Base-by-base conservation (phyloP, 164 flowering plant genomes). In the Vitis cinerea region DNA sequence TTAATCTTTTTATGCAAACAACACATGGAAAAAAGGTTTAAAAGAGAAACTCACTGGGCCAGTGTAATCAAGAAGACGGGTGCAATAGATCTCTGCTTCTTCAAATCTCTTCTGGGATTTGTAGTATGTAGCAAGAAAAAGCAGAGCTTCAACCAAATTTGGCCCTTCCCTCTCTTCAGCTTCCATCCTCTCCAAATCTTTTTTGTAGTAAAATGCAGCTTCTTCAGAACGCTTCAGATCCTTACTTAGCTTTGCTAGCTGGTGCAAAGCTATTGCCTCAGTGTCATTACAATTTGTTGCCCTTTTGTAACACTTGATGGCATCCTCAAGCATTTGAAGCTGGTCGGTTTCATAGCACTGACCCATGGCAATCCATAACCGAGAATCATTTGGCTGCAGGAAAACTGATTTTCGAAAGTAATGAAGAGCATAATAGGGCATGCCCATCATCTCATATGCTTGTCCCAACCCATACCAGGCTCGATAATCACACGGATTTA, bases 381-480 rank as follows among this genome's bases (percentile, higher is more conserved):
- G 87, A 56, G 93, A 82, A 80, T 96, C 99, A 68, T 71, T 87
- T 16, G 98, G 97, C 81, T 93, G 98, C 79, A 96, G 84, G 76
- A 75, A 90, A 11, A 88, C 95, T 19, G 99, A 87, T 71, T 88
- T 93, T 37, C 82, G 77, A 71, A 91, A 93, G 72, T 96, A 96
- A 72, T 96, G 89, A 29, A 96, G 86, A 50, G 98, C 98, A 81
- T 96, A 92, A 61, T 75, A 83, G 9, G 97, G 99, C 99, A 96
- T 96, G 15, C 83, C 82, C 97, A 92, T 88, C 93, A 93, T 92
- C 82, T 93, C 99, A 72, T 96, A 96, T 47, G 98, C 93, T 79
- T 96, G 98, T 29, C 99, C 99, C 70, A 96, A 75, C 8, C 99
- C 99, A 74, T 93, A 96, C 99, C 99, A 96, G n/a, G 97, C 99